A percentile compares a stretch with the other conserved stretches of the same genome.
Evolutionary conservation across 1,284 basidiomycete species (phyloP).

Genomic region (Pseudozyma hubeiensis): DNA sequence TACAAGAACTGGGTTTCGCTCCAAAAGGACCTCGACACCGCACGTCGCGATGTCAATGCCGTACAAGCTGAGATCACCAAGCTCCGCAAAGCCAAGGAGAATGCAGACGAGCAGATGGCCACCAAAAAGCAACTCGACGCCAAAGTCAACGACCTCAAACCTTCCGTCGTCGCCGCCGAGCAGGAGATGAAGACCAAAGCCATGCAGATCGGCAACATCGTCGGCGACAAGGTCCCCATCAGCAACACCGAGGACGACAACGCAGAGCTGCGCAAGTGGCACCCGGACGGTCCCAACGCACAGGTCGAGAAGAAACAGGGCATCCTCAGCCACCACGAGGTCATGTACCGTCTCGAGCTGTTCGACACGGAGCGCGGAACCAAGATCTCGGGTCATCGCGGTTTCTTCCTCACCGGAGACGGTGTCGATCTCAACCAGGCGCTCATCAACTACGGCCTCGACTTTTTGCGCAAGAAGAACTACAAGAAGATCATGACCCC

Average conservation of each 20-base stretch:
- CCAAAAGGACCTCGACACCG: slow-evolving; percentile 83
- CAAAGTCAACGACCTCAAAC: slow-evolving; percentile 79
- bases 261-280: slow-evolving; percentile 82
- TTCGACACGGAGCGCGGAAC: slow-evolving; percentile 91
- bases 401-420: slow-evolving; percentile 94
- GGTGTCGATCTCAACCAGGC: slow-evolving; percentile 98
- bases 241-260: slow-evolving; percentile 97
- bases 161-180: slow-evolving; percentile 75
- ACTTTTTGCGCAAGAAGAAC: slow-evolving; percentile 83
- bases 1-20: slow-evolving; percentile 91
- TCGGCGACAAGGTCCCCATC: slow-evolving; percentile 86
- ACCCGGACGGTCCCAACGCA: slow-evolving; percentile 81
- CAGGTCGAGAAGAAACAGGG: slow-evolving; percentile 73
- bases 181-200: slow-evolving; percentile 82
- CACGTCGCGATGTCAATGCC: slow-evolving; percentile 86
- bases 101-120: slow-evolving; percentile 85
- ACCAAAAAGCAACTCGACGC: slow-evolving; percentile 82
- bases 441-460: slow-evolving; percentile 91
- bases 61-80: slow-evolving; percentile 92
- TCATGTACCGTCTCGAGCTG: slow-evolving; percentile 89
- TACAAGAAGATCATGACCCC: slow-evolving; percentile 97
- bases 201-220: slow-evolving; percentile 88
- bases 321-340: slow-evolving; percentile 96
- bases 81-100: slow-evolving; percentile 94
- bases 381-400: slow-evolving; percentile 95